Evolutionary conservation across 495 filamentous ascomycete species (phyloP).

Genomic region (Letharia lupina): DNA sequence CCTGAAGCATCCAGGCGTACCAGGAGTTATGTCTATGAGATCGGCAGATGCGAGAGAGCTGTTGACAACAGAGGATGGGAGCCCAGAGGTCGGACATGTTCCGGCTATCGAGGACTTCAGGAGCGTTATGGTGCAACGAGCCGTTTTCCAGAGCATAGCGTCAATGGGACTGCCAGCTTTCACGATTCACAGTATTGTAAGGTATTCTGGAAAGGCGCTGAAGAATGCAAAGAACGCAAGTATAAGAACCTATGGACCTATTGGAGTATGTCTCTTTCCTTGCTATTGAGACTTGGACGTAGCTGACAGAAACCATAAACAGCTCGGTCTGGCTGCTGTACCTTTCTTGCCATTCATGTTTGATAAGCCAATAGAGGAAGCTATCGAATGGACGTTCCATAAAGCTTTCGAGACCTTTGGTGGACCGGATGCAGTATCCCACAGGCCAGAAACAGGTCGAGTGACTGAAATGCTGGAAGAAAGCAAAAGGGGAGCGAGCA

Average conservation of each 20-base stretch:
- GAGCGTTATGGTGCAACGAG: slow-evolving; percentile 83
- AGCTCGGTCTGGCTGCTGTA: slow-evolving; percentile 76
- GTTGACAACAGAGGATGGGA: slow-evolving; percentile 10
- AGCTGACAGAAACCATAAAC: slow-evolving; percentile 13
- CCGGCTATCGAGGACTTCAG: slow-evolving; percentile 81
- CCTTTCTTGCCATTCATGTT: slow-evolving; percentile 85
- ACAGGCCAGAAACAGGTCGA: slow-evolving; percentile 22
- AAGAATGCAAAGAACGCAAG: slow-evolving; percentile 67
- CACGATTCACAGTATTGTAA: slow-evolving; percentile 87
- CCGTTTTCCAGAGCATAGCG: slow-evolving; percentile 80
- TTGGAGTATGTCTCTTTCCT: slow-evolving; percentile 52
- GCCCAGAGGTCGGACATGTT: slow-evolving; percentile 39
- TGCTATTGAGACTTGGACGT: neutral
- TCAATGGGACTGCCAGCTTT: slow-evolving; percentile 93
- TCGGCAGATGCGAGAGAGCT: slow-evolving; percentile 21
- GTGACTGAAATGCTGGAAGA: slow-evolving; percentile 15
- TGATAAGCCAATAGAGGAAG: slow-evolving; percentile 86
- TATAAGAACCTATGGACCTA: slow-evolving; percentile 76
- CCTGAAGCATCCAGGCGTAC: slow-evolving; percentile 40
- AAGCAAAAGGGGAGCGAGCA: slow-evolving; percentile 17
- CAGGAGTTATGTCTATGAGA: slow-evolving; percentile 20
- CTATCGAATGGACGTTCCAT: slow-evolving; percentile 83
- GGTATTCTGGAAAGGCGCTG: slow-evolving; percentile 73
- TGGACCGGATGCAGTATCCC: slow-evolving; percentile 47
- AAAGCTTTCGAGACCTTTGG: slow-evolving; percentile 62